These are phyloP conservation scores for Glycine tomentella DNA, from an alignment of 306 rosid species.

Conservation along the genomic window DNA sequence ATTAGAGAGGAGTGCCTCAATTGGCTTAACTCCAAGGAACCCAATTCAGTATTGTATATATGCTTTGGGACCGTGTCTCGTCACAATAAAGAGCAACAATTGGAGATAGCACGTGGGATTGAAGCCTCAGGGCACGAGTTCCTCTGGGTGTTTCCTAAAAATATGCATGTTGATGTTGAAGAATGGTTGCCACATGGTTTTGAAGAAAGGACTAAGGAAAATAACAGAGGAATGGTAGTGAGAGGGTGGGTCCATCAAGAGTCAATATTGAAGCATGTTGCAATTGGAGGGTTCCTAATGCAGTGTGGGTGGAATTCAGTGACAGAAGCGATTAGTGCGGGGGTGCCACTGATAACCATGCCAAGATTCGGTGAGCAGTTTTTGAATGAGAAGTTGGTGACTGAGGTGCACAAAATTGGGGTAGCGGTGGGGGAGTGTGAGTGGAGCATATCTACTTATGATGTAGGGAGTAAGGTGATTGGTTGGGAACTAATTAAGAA, in stretches of 20 bases:
- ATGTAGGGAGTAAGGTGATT: constrained; percentile 9
- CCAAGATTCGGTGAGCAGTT: constrained; percentile 20
- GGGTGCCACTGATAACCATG: constrained; percentile 44
- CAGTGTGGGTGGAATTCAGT: constrained; percentile 39
- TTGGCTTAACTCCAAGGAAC: constrained; percentile 34
- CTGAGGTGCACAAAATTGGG: constrained; percentile 41
- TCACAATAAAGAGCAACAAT: not conserved
- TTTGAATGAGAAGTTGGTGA: not conserved
- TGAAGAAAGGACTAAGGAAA: constrained; percentile 17
- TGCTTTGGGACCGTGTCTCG: constrained; percentile 4
- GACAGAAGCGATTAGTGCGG: constrained; percentile 3
- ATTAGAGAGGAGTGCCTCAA: not conserved
- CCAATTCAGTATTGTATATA: not conserved
- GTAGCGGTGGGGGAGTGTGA: constrained; percentile 45
- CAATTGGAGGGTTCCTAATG: constrained; percentile 27
- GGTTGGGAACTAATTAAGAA: constrained; percentile 24
- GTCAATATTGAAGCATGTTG: constrained; percentile 36
- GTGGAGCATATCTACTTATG: constrained; percentile 31
- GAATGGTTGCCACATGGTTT: constrained; percentile 24
- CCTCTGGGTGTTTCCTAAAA: constrained; percentile 22
- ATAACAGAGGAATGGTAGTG: not conserved
- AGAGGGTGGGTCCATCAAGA: constrained; percentile 42
- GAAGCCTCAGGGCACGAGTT: constrained; percentile 25
- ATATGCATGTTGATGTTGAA: not conserved
- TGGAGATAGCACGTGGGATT: constrained; percentile 14